A percentile compares a stretch with the other conserved stretches of the same genome.
Conservation (phyloP, 169 alveolate genomes). For the Babesia ovata region DNA sequence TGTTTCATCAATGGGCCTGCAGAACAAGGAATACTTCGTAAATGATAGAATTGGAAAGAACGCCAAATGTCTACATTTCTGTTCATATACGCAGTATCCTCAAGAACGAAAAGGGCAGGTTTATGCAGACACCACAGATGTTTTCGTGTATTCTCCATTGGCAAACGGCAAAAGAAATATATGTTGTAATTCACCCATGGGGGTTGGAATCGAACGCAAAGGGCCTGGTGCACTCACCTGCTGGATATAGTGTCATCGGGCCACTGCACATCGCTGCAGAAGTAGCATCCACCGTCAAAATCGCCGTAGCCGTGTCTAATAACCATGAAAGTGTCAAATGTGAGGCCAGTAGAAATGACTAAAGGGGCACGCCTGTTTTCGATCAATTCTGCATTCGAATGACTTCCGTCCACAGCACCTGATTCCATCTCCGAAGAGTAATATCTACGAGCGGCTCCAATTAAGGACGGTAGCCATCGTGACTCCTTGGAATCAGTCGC, state of each 20-base stretch:
- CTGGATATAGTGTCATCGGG: conserved; percentile 59
- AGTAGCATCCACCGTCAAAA: conserved; percentile 73
- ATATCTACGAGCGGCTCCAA: conserved; percentile 46
- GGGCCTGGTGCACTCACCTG: conserved; percentile 21
- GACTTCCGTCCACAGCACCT: not conserved
- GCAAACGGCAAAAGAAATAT: too few relatives aligned
- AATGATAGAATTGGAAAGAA: too few relatives aligned
- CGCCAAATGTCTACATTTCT: too few relatives aligned
- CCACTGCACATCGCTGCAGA: conserved; percentile 73
- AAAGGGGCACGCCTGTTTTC: conserved; percentile 48
- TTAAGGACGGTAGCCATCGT: conserved; percentile 75
- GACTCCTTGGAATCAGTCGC: conserved; percentile 79
- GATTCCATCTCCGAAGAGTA: not conserved
- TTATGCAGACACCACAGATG: too few relatives aligned
- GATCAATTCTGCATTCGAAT: not conserved
- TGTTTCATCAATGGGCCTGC: conserved; percentile 73
- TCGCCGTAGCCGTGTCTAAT: conserved; percentile 72
- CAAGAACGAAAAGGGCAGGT: too few relatives aligned
- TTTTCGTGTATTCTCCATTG: too few relatives aligned
- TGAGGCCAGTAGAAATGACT: conserved; percentile 71
- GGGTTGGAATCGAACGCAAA: too few relatives aligned
- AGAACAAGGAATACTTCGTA: not conserved
- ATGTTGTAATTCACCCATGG: too few relatives aligned
- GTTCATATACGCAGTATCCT: too few relatives aligned
- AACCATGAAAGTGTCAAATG: conserved; percentile 71